A percentile compares a stretch with the other conserved stretches of the same genome.
Evolutionary conservation across 2,329 filamentous ascomycete species (phyloP).

Genomic region (Blumeriella jaapii): DNA sequence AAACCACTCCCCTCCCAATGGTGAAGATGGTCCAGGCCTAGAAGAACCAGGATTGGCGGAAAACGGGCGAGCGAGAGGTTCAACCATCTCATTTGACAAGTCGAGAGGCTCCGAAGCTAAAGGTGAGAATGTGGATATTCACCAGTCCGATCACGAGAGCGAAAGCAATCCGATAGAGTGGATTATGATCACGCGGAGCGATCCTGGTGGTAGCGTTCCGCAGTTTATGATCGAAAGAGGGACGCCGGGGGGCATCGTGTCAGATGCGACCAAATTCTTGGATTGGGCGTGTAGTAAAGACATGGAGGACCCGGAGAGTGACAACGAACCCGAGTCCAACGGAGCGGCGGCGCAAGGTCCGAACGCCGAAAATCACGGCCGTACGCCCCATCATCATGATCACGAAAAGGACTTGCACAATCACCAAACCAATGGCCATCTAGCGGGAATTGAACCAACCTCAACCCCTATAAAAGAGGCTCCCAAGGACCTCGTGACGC

Average conservation of each 20-base stretch:
- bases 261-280: conserved; percentile 56
- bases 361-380: conserved; percentile 12
- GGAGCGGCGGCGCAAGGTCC: conserved; percentile 10
- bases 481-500: background rate
- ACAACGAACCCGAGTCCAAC: conserved; percentile 11
- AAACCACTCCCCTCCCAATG: conserved; percentile 10
- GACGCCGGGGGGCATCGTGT: conserved; percentile 52
- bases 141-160: conserved; percentile 31
- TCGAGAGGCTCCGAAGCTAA: conserved; percentile 29
- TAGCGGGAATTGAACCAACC: conserved; percentile 19
- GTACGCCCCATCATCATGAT: conserved; percentile 14
- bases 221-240: conserved; percentile 62
- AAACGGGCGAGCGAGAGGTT: conserved; percentile 26
- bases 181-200: conserved; percentile 64
- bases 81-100: conserved; percentile 32
- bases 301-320: conserved; percentile 22
- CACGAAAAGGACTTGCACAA: conserved; percentile 26
- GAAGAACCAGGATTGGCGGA: conserved; percentile 9
- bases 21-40: conserved; percentile 4
- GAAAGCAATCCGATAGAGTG: conserved; percentile 58
- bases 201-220: conserved; percentile 62
- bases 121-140: conserved; percentile 26
- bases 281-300: conserved; percentile 48
- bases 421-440: conserved; percentile 23
- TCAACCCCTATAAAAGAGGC: conserved; percentile 4